Evolutionary conservation across 768 basidiomycete species (phyloP), one percentile per base, ranked within the genome.

Genomic region (Termitomyces sp.): DNA sequence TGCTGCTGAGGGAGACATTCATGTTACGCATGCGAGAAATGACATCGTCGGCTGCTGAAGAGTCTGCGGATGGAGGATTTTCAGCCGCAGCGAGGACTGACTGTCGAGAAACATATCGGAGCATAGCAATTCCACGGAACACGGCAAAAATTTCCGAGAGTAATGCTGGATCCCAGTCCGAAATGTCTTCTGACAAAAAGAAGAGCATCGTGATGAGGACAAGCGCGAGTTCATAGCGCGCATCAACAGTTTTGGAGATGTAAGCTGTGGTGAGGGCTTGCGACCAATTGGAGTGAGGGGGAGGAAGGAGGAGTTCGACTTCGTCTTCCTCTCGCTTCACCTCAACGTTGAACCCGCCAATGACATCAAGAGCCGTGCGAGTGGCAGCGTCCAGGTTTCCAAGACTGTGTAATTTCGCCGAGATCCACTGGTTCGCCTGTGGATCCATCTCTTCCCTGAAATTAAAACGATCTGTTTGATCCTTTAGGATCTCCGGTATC

Each of bases 281-380:
- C 54, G 76, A 79, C 87, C 88, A 89, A 57, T 86, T 81, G 16
- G 88, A 87, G 44, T 77, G 75, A 39, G 82, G 76, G 56, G 82
- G 78, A 32, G 84, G 84, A 38, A 84, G 78, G 16, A 79, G 75
- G 8, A 81, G 67, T 50, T 85, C 86, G 18, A 82, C 79, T 65
- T 91, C 90, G 35, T 90, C 87, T 65, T 89, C 88, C 72, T 94
- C 92, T 63, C 77, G 76, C 72, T 94, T 94, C 62, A 92, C 83
- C 33, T 84, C 81, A 65, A 79, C 75, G 65, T 91, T 89, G 66
- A 90, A 85, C 33, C 85, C 86, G 45, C 88, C 89, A 57, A 92
- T 84, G 53, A 87, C 78, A 69, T 92, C 89, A 50, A 92, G 81
- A 36, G 81, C 80, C 51, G 78, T 78, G 54, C 83, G 80, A 45